Base-by-base conservation (phyloP, 352 stramenopile genomes). In the Phytophthora nicotianae region DNA sequence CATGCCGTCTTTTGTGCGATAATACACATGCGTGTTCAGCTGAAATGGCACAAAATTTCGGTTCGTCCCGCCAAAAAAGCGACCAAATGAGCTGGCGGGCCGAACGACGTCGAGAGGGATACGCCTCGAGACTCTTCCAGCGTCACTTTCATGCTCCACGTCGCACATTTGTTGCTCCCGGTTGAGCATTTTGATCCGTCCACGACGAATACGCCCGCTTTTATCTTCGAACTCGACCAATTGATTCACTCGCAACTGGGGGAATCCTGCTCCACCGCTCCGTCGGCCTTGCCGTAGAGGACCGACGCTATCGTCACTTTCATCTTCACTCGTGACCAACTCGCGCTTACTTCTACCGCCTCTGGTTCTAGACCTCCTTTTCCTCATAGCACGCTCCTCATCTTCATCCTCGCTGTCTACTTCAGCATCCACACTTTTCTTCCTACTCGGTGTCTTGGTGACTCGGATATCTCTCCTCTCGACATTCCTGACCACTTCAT, bases 81-180 rank as follows among this genome's bases (percentile, higher is more conserved):
- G 69, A 4, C 65, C 54, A 13, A 85, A 69, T 7, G 74, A 50
- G 8, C 75, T 73, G 13, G 72, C 65, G 0, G 70, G 49, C 0
- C 54, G 61, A 37, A 89, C 57, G 5, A 60, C 55, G 13, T 75
- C 62, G 0, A 78, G 56, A 4, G 72, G 51, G 1, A 89, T 71
- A 10, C 77, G 75, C 32, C 86, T 85, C 0, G 75, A 83, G 0
- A 90, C 49, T 2, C 58, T 68, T 4, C 82, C 79, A 1, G 49
- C 46, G 50, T 89, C 77, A 32, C 72, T 88, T 54, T 83, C 79
- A 41, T 90, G 81, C 53, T 80, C 75, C n/a, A 89, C 72, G 29
- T 90, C 81, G 37, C 79, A 90, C 19, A 58, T 59, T 10, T 70
- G 54, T 17, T 85, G 68, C 10, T 83, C 70, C 16, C 72, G 51